Evolutionary conservation across 176 grass and related monocot genomes (phyloP), one percentile per base, ranked within the genome.

Genomic region (Poa pratensis): DNA sequence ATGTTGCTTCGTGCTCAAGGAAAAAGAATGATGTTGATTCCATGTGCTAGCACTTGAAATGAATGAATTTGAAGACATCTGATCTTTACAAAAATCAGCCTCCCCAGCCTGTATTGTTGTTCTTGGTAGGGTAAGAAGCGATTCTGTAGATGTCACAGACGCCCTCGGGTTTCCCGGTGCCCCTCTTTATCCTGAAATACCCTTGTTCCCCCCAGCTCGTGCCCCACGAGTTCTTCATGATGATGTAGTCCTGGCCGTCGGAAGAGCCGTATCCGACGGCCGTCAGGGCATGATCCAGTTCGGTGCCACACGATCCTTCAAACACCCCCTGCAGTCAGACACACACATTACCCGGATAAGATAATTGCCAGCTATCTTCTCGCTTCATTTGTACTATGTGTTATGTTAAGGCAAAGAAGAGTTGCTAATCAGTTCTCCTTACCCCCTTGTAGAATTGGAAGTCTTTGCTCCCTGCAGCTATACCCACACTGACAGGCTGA

Each of bases 391-490:
- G 40, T 6, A 5, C 5, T 40, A 40, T 40, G 69, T 19, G 20
- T 70, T 37, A 23, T 39, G 1, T 54, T 32, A 80, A 43, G 30
- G 46, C 42, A 68, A 22, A 72, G 6, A n/a, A 1, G 10, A 71
- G 9, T 5, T 32, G 61, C 26, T 30, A 30, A 20, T 77, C 45
- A 20, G 45, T 14, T 32, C 90, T 15, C 0, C 22, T 92, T 90
- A 94, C 92, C 87, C 94, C 92, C 83, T 86, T 94, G 81, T 97
- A 97, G 88, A 97, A 94, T 54, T 97, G 92, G 75, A 97, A 97
- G 73, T 94, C 86, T 19, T 53, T 89, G 61, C 90, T 86, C 53
- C 92, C 93, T 1, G 88, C 92, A 17, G 91, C 92, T 49, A 97
- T 84, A 12, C 92, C 94, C 49, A 92, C 86, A n/a, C 94, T 97